These are phyloP conservation scores for Saccharum hybrid DNA, from an alignment of 202 grass and related monocot genomes.

Conservation along the genomic window DNA sequence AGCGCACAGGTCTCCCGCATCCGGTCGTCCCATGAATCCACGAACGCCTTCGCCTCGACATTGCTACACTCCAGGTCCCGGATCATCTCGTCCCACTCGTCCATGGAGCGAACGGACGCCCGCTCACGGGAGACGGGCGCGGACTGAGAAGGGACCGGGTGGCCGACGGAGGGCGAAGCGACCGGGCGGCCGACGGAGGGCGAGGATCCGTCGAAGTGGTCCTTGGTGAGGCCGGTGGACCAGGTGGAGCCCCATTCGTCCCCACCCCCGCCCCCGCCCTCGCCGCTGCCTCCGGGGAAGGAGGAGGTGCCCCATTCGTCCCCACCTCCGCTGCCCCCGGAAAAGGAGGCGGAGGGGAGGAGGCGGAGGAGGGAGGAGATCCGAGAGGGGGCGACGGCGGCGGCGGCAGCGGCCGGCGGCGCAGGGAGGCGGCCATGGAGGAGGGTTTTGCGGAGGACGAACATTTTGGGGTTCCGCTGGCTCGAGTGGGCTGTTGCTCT, in stretches of 20 bases:
- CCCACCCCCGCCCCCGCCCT: no score
- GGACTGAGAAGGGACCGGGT: constrained; percentile 26
- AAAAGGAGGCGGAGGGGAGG: constrained; percentile 33
- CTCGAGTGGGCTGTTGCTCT: constrained; percentile 39
- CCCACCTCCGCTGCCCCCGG: constrained; percentile 39
- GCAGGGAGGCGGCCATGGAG: constrained; percentile 53
- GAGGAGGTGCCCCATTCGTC: constrained; percentile 65
- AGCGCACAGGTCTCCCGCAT: constrained; percentile 69
- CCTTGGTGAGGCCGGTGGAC: constrained; percentile 85
- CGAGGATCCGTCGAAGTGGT: constrained; percentile 85
- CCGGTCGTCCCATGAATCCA: constrained; percentile 66
- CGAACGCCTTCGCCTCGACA: constrained; percentile 47
- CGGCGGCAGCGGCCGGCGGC: constrained; percentile 41
- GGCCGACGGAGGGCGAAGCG: constrained; percentile 47
- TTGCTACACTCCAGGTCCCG: constrained; percentile 49
- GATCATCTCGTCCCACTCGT: constrained; percentile 61
- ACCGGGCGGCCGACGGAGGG: constrained; percentile 46
- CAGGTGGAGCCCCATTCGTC: constrained; percentile 80
- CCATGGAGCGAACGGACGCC: constrained; percentile 57
- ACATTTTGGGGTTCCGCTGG: constrained; percentile 45
- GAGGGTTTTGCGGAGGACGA: constrained; percentile 60
- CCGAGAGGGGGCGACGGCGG: constrained; percentile 23
- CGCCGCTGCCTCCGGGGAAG: constrained; percentile 24
- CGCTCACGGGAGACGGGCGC: constrained; percentile 32
- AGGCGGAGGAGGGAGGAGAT: constrained; percentile 55